A percentile compares a stretch with the other conserved stretches of the same genome.
phyloP scores from a whole-genome alignment of 208 protist species.

The Borovskyia barvae region DNA sequence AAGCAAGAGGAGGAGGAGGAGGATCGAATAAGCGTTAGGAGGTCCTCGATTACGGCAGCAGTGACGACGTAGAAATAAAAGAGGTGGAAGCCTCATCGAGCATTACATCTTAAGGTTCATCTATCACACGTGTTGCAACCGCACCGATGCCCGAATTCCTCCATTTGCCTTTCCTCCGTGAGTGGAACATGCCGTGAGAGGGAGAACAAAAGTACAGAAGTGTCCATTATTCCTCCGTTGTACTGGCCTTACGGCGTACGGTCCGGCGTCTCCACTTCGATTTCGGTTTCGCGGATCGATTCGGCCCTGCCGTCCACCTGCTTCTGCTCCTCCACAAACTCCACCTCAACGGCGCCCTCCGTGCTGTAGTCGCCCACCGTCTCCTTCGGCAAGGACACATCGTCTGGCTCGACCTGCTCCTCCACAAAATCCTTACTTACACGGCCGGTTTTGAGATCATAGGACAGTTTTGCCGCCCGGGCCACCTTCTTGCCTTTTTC shows the following conservation, averaged over 20 bases:
- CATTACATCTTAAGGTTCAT: too few species aligned
- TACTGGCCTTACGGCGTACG: conserved; percentile 1
- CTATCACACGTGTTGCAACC: too few species aligned
- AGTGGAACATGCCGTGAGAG: not conserved
- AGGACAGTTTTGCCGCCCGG: conserved; percentile 66
- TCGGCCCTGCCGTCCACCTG: conserved; percentile 13
- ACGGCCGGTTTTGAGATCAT: conserved; percentile 76
- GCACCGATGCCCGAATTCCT: too few species aligned
- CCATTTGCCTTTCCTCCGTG: too few species aligned
- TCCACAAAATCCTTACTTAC: conserved; percentile 88
- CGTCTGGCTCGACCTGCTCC: conserved; percentile 86
- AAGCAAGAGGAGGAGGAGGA: not conserved
- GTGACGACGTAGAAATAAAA: too few species aligned
- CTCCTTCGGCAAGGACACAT: conserved; percentile 72
- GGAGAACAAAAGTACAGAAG: not conserved
- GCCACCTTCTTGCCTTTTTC: conserved; percentile 91
- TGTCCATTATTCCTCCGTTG: not conserved
- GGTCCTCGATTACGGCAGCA: too few species aligned
- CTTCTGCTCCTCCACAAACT: conserved; percentile 72
- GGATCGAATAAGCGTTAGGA: not conserved
- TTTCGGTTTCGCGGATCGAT: conserved; percentile 38
- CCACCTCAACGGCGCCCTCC: conserved; percentile 74
- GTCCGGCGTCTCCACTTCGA: conserved; percentile 37
- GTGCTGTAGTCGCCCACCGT: conserved; percentile 78
- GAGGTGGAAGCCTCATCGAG: too few species aligned